phyloP scores from a whole-genome alignment of 2,329 filamentous ascomycete species.

The Cryoendolithus antarcticus region DNA sequence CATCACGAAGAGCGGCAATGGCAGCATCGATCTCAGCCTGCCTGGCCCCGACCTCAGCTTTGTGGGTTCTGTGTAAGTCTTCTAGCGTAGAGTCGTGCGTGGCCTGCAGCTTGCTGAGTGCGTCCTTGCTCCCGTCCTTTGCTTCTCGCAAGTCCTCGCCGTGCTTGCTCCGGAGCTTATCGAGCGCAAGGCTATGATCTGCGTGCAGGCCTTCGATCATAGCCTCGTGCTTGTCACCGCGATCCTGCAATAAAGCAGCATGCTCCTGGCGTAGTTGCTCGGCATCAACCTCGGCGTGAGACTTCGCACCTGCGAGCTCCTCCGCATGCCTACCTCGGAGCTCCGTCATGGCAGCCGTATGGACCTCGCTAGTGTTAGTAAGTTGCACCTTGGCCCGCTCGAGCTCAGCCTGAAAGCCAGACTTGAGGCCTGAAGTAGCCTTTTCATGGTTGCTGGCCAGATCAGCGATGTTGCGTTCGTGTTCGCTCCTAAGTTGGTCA shows the following conservation, averaged over 20 bases:
- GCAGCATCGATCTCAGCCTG: slow-evolving; percentile 1
- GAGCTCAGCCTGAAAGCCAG: too few species aligned
- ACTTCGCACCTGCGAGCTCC: slow-evolving; percentile 1
- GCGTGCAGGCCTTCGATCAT: slow-evolving; percentile 4
- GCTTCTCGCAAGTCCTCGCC: not conserved
- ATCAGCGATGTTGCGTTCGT: too few species aligned
- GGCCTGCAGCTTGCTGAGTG: too few species aligned
- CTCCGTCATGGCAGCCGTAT: too few species aligned
- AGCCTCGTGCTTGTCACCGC: slow-evolving; percentile 2
- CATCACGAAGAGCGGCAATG: not conserved
- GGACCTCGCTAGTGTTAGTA: too few species aligned
- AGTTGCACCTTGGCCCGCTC: too few species aligned
- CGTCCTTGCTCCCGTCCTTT: slow-evolving; percentile 1
- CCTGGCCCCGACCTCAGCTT: not conserved
- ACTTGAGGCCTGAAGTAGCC: too few species aligned
- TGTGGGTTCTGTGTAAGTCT: not conserved
- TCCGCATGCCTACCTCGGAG: not conserved
- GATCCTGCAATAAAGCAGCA: not conserved
- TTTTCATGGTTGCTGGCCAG: too few species aligned
- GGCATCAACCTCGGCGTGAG: not conserved
- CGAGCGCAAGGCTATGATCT: slow-evolving; percentile 1
- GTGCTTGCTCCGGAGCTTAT: slow-evolving; percentile 4
- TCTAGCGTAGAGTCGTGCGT: not conserved
- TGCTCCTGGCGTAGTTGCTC: not conserved
- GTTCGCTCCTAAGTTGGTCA: too few species aligned